These are phyloP conservation scores for Fraxinus nigra DNA, from an alignment of 305 asterid species.

Conservation along the genomic window DNA sequence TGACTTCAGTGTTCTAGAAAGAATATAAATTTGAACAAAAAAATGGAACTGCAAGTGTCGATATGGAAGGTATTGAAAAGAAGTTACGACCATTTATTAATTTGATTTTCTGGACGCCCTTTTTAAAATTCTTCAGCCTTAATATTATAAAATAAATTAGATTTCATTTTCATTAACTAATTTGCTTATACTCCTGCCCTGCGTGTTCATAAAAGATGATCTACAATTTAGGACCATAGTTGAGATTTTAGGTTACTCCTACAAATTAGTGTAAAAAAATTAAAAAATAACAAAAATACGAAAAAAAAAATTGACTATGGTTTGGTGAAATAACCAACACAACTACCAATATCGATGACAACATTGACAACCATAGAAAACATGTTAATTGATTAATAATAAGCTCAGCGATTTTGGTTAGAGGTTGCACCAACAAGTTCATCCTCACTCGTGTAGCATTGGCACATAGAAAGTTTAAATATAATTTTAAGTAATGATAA, in stretches of 20 bases:
- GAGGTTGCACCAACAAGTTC: neutral
- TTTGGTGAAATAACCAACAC: neutral
- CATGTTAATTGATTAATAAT: neutral
- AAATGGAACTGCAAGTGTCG: neutral
- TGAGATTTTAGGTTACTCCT: too few species aligned
- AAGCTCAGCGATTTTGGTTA: neutral
- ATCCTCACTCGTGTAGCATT: neutral
- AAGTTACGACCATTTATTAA: neutral
- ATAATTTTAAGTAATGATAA: neutral
- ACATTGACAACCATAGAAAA: neutral
- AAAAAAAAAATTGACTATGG: too few species aligned
- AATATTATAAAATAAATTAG: neutral
- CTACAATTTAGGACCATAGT: too few species aligned
- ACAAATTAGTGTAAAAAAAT: too few species aligned
- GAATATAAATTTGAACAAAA: neutral
- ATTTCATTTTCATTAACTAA: too few species aligned
- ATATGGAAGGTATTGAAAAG: neutral
- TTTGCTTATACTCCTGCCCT: neutral
- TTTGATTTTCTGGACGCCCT: neutral
- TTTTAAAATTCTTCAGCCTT: neutral
- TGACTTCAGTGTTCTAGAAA: neutral
- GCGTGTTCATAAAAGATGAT: neutral
- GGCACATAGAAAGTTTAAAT: neutral
- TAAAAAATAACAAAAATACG: too few species aligned
- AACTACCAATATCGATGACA: neutral